These are phyloP conservation scores for Taiozyma onychis DNA, from an alignment of 1,139 yeast species.

Conservation along the genomic window DNA sequence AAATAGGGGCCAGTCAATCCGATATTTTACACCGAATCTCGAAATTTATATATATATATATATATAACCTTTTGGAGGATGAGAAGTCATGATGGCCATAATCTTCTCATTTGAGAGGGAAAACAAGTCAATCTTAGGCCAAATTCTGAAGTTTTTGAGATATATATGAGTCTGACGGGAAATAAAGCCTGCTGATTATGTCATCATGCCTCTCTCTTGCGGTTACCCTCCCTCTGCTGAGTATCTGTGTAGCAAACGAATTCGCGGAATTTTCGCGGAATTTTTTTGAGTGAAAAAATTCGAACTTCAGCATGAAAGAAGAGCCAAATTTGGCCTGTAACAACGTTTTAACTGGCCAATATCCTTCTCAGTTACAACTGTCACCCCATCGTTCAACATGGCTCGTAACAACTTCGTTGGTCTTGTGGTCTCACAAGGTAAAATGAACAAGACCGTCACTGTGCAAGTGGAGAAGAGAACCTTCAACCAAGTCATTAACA, in stretches of 20 bases:
- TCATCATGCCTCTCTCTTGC: background rate
- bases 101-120: too few species aligned
- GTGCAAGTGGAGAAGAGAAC: slow-evolving; percentile 76
- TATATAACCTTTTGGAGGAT: too few species aligned
- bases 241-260: background rate
- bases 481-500: slow-evolving; percentile 66
- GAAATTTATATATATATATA: too few species aligned
- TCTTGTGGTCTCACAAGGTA: slow-evolving; percentile 90
- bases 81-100: background rate
- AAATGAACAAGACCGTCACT: slow-evolving; percentile 92
- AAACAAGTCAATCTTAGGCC: too few species aligned
- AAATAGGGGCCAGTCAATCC: too few species aligned
- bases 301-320: background rate
- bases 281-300: background rate
- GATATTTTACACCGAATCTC: too few species aligned
- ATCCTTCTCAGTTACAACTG: background rate
- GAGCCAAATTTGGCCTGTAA: too few species aligned
- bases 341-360: too few species aligned
- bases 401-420: slow-evolving; percentile 90
- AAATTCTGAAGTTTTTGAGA: too few species aligned
- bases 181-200: too few species aligned
- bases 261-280: background rate
- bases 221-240: background rate
- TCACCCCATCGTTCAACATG: slow-evolving; percentile 35
- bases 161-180: too few species aligned